Percentiles rank a stretch among this genome's conserved stretches.
Evolutionary conservation across 805 yeast species (phyloP).

Genomic region (Torulaspora delbrueckii): DNA sequence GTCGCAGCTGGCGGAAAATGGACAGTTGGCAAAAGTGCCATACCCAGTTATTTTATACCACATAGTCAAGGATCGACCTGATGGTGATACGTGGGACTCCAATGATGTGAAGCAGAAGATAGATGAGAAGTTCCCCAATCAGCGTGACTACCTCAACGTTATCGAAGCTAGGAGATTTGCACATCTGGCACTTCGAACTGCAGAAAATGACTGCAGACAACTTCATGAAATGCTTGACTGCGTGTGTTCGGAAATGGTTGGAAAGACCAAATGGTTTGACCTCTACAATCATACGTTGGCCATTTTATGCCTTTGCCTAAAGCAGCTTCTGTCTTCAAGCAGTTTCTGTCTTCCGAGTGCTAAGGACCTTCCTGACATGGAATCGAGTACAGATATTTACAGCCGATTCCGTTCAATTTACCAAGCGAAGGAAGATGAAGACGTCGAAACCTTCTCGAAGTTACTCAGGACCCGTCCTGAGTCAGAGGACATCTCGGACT

Average conservation of each 20-base stretch:
- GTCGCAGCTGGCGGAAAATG: constrained; percentile 3
- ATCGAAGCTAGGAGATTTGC: constrained; percentile 48
- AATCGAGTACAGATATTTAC: constrained; percentile 63
- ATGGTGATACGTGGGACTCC: not conserved
- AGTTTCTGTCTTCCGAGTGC: constrained; percentile 7
- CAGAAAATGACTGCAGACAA: not conserved
- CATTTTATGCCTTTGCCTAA: constrained; percentile 8
- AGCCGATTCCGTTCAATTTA: constrained; percentile 56
- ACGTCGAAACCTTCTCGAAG: not conserved
- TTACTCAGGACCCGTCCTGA: not conserved
- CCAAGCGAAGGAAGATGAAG: constrained; percentile 37
- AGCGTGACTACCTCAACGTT: constrained; percentile 39
- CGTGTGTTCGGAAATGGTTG: not conserved
- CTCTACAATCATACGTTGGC: constrained; percentile 9
- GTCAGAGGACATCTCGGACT: not conserved
- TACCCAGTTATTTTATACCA: constrained; percentile 45
- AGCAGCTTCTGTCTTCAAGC: not conserved
- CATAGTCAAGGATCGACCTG: constrained; percentile 35
- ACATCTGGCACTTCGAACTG: constrained; percentile 35
- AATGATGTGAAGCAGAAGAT: constrained; percentile 3
- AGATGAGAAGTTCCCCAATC: not conserved
- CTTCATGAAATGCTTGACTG: not conserved
- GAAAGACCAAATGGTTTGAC: constrained; percentile 10
- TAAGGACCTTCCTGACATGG: constrained; percentile 46
- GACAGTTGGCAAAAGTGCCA: constrained; percentile 60